phyloP scores from a whole-genome alignment of 2,329 filamentous ascomycete genomes.

The Colletotrichum plurivorum region DNA sequence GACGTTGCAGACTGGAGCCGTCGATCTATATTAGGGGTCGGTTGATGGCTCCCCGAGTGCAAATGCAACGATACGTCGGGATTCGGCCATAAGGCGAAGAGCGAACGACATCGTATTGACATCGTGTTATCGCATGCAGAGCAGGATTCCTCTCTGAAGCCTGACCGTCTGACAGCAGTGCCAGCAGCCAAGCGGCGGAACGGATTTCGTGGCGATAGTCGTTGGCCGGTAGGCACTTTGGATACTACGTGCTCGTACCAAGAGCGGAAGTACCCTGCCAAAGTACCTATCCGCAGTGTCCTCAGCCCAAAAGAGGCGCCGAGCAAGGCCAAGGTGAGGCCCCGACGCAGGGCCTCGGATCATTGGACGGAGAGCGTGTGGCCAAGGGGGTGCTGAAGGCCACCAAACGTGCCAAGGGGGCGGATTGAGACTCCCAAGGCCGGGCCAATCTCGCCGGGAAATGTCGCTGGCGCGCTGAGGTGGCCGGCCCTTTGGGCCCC shows the following conservation, averaged over 20 bases:
- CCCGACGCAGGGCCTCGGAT: conserved; percentile 18
- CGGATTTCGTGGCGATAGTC: neutral
- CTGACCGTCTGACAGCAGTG: conserved; percentile 7
- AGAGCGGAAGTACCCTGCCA: neutral
- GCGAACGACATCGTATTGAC: neutral
- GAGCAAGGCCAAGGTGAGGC: conserved; percentile 26
- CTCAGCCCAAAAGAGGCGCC: conserved; percentile 1
- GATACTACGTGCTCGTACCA: neutral
- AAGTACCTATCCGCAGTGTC: neutral
- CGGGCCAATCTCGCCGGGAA: conserved; percentile 22
- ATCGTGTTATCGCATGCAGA: too few species aligned
- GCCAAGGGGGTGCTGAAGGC: conserved; percentile 18
- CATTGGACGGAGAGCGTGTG: conserved; percentile 18
- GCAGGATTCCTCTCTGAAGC: neutral
- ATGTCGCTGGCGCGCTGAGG: conserved; percentile 1
- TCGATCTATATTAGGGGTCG: conserved; percentile 12
- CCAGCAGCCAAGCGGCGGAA: conserved; percentile 23
- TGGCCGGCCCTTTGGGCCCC: neutral
- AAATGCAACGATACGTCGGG: conserved; percentile 2
- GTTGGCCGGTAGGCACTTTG: neutral
- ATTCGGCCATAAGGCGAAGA: too few species aligned
- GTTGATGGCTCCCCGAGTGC: neutral
- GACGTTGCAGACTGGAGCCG: conserved; percentile 17
- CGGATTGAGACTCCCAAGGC: conserved; percentile 20
- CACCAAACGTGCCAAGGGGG: conserved; percentile 29